Evolutionary conservation across 805 yeast genomes (phyloP).

Genomic region (Lipomyces spencermartinsiae): DNA sequence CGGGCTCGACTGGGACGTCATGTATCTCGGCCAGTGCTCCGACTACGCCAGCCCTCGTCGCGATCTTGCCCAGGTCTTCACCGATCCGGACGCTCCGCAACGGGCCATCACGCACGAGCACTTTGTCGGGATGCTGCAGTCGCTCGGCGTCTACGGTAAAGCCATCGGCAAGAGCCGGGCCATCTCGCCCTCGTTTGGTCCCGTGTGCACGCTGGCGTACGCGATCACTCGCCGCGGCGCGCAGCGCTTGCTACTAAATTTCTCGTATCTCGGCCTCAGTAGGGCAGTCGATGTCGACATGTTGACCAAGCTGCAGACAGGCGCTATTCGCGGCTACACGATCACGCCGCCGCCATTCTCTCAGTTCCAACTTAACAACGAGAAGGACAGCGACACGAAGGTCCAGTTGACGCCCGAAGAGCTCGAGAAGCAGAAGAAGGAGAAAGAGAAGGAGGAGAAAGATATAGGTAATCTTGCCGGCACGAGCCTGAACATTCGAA

Average conservation of each 20-base stretch:
- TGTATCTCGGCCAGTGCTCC: constrained; percentile 31
- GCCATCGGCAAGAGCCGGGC: constrained; percentile 21
- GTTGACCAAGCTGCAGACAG: constrained; percentile 9
- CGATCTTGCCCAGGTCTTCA: constrained; percentile 21
- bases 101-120: constrained; percentile 15
- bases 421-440: constrained; percentile 10
- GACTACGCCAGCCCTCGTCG: constrained; percentile 23
- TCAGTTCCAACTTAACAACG: constrained; percentile 11
- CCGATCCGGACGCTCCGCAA: constrained; percentile 25
- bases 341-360: constrained; percentile 19
- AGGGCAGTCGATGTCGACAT: constrained; percentile 16
- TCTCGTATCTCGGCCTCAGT: constrained; percentile 14
- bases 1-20: constrained; percentile 32
- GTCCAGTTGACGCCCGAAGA: constrained; percentile 2
- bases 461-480: constrained; percentile 14
- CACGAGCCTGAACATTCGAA: constrained; percentile 12
- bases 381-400: constrained; percentile 13
- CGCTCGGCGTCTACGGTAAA: constrained; percentile 19
- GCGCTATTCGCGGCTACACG: constrained; percentile 17
- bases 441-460: background rate
- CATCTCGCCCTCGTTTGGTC: constrained; percentile 25
- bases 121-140: constrained; percentile 12
- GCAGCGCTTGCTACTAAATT: constrained; percentile 13
- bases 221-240: constrained; percentile 19
- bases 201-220: constrained; percentile 31